These are phyloP conservation scores for Dillenia suffruticosa DNA, from an alignment of 164 flowering plant genomes.

Conservation along the genomic window DNA sequence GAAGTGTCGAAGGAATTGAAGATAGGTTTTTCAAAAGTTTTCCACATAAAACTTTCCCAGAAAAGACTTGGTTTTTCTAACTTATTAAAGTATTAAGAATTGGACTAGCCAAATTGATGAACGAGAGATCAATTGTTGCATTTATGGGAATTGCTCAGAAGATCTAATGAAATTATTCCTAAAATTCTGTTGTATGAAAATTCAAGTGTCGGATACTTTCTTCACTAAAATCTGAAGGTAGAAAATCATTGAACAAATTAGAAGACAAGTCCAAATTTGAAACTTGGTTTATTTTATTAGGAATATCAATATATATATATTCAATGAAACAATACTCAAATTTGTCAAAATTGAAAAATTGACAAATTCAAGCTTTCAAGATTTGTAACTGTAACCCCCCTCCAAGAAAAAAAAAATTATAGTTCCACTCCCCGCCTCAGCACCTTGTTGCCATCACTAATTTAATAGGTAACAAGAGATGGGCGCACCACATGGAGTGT, in stretches of 20 bases:
- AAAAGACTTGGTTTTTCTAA: slow-evolving; percentile 50
- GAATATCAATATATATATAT: slow-evolving; percentile 35
- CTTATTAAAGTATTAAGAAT: slow-evolving; percentile 50
- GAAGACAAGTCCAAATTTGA: slow-evolving; percentile 15
- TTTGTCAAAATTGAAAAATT: slow-evolving; percentile 15
- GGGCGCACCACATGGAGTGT: too few relatives aligned
- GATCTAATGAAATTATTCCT: slow-evolving; percentile 42
- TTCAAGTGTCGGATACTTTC: slow-evolving; percentile 49
- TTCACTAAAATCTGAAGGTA: slow-evolving; percentile 55
- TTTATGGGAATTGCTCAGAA: slow-evolving; percentile 36
- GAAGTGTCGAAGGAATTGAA: slow-evolving; percentile 56
- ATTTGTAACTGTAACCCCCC: too few relatives aligned
- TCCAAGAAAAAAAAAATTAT: too few relatives aligned
- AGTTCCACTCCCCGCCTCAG: too few relatives aligned
- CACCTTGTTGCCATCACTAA: too few relatives aligned
- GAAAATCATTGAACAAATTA: slow-evolving; percentile 56
- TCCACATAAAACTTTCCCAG: slow-evolving; percentile 81
- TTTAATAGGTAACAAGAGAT: too few relatives aligned
- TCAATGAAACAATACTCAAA: slow-evolving; percentile 33
- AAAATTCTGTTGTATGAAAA: slow-evolving; percentile 59
- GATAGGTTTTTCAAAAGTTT: slow-evolving; percentile 63
- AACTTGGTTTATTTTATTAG: slow-evolving; percentile 25
- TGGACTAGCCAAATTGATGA: slow-evolving; percentile 64
- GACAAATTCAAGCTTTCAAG: slow-evolving; percentile 10
- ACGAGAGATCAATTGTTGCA: slow-evolving; percentile 59